phyloP scores from a whole-genome alignment of 371 early-diverging fungal genomes.

The Capniomyces stellatus region DNA sequence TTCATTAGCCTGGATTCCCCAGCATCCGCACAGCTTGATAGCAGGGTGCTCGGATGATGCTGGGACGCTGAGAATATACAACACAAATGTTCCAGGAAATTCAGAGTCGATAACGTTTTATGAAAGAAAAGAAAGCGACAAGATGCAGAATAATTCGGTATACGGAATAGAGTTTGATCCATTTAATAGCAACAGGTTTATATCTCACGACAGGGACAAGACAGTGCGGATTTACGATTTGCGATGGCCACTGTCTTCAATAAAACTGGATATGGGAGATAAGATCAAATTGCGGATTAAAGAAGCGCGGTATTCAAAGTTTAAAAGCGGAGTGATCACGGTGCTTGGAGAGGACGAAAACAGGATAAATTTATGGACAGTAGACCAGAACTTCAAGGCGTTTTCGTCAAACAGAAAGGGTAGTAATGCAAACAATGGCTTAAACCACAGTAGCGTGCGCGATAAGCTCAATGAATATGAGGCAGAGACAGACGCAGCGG shows the following conservation, averaged over 20 bases:
- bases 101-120: conserved; percentile 12
- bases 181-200: conserved; percentile 15
- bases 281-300: conserved; percentile 3
- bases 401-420: no score
- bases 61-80: conserved; percentile 14
- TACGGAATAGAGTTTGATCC: conserved; percentile 24
- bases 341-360: conserved; percentile 6
- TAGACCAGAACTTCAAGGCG: conserved; percentile 12
- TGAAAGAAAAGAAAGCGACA: conserved; percentile 2
- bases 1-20: conserved; percentile 19
- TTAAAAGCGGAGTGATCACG: conserved; percentile 10
- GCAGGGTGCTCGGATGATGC: conserved; percentile 12
- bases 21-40: conserved; percentile 9
- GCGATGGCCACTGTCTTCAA: conserved; percentile 16
- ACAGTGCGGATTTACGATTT: conserved; percentile 19
- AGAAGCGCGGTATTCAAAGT: conserved; percentile 10
- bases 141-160: neutral
- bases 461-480: no score
- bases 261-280: conserved; percentile 5
- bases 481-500: neutral
- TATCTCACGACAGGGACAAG: conserved; percentile 20
- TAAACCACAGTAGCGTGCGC: neutral
- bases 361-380: conserved; percentile 5
- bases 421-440: neutral
- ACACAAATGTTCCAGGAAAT: conserved; percentile 10